Conservation (phyloP, 179 eudicot genomes). For the Dionaea muscipula region DNA sequence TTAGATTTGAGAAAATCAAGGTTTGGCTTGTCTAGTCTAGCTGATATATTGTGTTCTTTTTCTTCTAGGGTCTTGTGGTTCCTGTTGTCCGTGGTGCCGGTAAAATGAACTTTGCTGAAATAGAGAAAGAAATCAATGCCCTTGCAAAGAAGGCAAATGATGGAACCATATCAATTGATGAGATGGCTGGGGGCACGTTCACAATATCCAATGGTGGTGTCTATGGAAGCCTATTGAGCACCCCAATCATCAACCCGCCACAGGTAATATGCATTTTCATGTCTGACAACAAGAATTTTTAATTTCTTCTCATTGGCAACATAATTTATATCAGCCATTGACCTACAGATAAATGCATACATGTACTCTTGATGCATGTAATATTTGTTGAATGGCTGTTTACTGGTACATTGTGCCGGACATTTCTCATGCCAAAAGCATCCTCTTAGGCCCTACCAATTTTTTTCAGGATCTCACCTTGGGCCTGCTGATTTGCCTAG, state of each 20-base stretch:
- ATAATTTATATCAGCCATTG: too few species aligned
- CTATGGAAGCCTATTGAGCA: constrained; percentile 93
- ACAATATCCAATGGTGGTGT: constrained; percentile 98
- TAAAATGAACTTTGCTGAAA: constrained; percentile 86
- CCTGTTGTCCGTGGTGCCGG: constrained; percentile 84
- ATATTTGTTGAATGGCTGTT: too few species aligned
- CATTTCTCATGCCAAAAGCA: too few species aligned
- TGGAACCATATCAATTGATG: constrained; percentile 88
- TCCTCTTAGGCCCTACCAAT: too few species aligned
- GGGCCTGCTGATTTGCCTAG: not conserved
- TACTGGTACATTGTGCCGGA: too few species aligned
- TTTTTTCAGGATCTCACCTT: not conserved
- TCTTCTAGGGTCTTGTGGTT: constrained; percentile 81
- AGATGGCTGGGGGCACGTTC: constrained; percentile 97
- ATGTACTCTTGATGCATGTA: too few species aligned
- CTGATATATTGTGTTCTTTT: not conserved
- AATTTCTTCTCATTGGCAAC: too few species aligned
- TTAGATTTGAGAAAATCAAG: too few species aligned
- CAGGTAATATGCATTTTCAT: constrained; percentile 46
- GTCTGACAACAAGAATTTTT: too few species aligned
- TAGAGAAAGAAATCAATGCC: constrained; percentile 71
- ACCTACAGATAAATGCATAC: too few species aligned
- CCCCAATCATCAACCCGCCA: constrained; percentile 96
- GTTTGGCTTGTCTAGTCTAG: too few species aligned
- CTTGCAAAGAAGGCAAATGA: constrained; percentile 87